Evolutionary conservation across 257 asterid species (phyloP).

Genomic region (Primulina eburnea): DNA sequence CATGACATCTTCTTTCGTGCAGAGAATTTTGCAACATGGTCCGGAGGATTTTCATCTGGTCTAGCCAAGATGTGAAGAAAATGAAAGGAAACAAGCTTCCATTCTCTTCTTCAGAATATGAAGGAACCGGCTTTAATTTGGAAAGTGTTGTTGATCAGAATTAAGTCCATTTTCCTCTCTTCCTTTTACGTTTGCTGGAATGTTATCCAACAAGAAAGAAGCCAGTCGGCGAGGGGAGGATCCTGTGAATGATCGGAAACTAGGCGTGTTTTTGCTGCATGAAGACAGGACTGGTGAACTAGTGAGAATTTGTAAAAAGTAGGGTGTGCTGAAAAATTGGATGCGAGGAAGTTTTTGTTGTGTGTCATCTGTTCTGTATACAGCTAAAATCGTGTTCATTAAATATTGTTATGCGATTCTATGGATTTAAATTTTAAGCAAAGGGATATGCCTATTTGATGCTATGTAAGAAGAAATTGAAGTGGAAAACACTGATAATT

Average conservation of each 20-base stretch:
- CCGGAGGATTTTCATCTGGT: slow-evolving; percentile 55
- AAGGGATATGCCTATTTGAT: too few species aligned
- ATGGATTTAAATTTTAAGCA: too few species aligned
- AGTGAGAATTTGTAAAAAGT: background rate
- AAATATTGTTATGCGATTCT: too few species aligned
- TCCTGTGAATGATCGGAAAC: background rate
- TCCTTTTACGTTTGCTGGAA: background rate
- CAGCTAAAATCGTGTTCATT: background rate
- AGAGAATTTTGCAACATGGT: slow-evolving; percentile 66
- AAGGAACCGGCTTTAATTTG: slow-evolving; percentile 25
- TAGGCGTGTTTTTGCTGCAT: background rate
- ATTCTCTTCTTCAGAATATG: slow-evolving; percentile 29
- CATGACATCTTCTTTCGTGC: slow-evolving; percentile 21
- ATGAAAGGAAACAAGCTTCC: slow-evolving; percentile 45
- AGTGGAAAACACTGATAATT: background rate
- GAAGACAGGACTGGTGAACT: background rate
- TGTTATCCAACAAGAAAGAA: background rate
- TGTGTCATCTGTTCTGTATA: too few species aligned
- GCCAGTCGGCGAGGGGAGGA: background rate
- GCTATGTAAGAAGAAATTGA: background rate
- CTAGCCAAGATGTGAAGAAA: slow-evolving; percentile 54
- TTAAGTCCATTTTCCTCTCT: background rate
- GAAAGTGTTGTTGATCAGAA: slow-evolving; percentile 18
- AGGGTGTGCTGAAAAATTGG: background rate
- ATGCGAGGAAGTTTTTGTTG: background rate